A percentile compares a stretch with the other conserved stretches of the same genome.
These are phyloP conservation scores for Paulownia fortunei DNA, from an alignment of 257 asterid genomes.

Conservation along the genomic window DNA sequence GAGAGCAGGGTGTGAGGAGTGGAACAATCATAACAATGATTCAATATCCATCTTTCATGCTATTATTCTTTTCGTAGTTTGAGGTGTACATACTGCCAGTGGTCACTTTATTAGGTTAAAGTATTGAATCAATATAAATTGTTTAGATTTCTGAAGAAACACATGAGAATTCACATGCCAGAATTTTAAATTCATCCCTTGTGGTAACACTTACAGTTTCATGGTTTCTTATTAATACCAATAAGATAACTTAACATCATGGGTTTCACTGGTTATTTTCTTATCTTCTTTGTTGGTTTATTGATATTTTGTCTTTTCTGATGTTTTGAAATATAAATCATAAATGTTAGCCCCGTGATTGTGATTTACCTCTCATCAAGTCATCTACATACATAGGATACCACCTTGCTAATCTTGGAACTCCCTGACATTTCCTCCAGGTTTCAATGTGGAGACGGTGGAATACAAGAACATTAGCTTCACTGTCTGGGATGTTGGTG, in stretches of 20 bases:
- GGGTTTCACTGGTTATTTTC: too few relatives aligned
- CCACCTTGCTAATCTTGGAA: neutral
- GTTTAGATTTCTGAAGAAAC: neutral
- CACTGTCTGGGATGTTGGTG: slow-evolving; percentile 52
- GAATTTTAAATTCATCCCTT: too few relatives aligned
- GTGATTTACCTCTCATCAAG: neutral
- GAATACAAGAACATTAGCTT: slow-evolving; percentile 53
- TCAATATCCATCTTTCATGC: too few relatives aligned
- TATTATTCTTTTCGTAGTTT: too few relatives aligned
- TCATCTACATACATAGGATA: neutral
- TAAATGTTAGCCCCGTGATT: neutral
- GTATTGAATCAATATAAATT: too few relatives aligned
- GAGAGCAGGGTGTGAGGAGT: too few relatives aligned
- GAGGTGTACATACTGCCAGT: too few relatives aligned
- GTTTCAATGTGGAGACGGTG: slow-evolving; percentile 49
- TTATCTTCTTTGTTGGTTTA: neutral
- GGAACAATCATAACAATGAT: too few relatives aligned
- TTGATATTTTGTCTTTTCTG: neutral
- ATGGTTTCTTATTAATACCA: neutral
- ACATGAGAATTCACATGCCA: neutral
- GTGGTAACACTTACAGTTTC: too few relatives aligned
- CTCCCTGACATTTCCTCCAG: slow-evolving; percentile 18
- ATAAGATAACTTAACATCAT: slow-evolving; percentile 3
- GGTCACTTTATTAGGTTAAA: too few relatives aligned
- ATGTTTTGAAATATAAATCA: neutral